A percentile compares a stretch with the other conserved stretches of the same genome.
Evolutionary conservation across 2,329 filamentous ascomycete genomes (phyloP).

Genomic region (Acrocalymma vagum): DNA sequence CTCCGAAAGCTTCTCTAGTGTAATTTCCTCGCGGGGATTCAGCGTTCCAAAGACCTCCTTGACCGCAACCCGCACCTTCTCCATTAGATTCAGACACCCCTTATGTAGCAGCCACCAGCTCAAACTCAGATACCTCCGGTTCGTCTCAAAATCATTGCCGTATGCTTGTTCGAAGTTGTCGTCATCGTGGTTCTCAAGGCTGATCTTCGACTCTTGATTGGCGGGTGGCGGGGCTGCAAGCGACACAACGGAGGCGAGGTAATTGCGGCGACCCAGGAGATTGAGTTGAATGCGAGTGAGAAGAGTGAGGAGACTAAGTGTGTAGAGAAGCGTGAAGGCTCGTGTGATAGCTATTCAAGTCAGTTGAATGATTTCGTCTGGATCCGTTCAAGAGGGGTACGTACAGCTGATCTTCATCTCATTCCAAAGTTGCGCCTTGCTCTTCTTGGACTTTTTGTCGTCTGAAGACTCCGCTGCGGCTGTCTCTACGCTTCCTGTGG

Average conservation of each 20-base stretch:
- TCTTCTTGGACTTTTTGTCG: conserved; percentile 70
- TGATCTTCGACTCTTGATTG: conserved; percentile 77
- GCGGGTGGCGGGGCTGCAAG: conserved; percentile 75
- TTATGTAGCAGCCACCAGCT: conserved; percentile 97
- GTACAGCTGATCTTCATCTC: conserved; percentile 94
- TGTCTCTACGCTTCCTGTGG: conserved; percentile 44
- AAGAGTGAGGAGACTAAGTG: conserved; percentile 85
- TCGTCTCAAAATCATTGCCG: conserved; percentile 95
- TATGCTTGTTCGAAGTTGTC: conserved; percentile 83
- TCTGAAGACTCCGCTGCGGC: conserved; percentile 54
- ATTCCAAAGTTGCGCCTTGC: conserved; percentile 95
- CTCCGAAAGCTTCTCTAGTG: conserved; percentile 79
- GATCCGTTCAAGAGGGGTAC: conserved; percentile 44
- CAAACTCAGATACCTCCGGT: conserved; percentile 92
- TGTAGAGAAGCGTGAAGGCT: conserved; percentile 91
- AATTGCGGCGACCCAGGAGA: conserved; percentile 91
- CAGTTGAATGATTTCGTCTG: conserved; percentile 22
- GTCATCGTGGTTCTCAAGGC: conserved; percentile 91
- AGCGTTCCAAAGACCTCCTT: conserved; percentile 88
- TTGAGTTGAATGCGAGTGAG: conserved; percentile 96
- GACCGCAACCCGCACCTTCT: conserved; percentile 84
- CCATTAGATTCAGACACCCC: conserved; percentile 85
- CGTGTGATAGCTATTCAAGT: conserved; percentile 77
- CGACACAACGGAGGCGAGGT: conserved; percentile 93
- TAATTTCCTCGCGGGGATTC: conserved; percentile 88